These are phyloP conservation scores for Dorcoceras hygrometricum DNA, from an alignment of 257 asterid species.

Conservation along the genomic window DNA sequence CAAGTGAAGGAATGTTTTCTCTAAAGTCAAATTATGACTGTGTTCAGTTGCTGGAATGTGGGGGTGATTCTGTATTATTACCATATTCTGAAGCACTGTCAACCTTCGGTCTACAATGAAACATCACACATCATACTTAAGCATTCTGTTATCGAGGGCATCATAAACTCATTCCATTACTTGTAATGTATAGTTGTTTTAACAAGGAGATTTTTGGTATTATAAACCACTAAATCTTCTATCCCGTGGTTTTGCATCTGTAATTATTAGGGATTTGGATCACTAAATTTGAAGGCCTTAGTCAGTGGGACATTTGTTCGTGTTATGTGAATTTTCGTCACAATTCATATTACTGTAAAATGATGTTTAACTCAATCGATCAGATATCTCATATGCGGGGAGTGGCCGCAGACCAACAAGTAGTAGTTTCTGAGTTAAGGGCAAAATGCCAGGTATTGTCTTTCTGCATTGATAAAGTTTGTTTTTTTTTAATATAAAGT, in stretches of 20 bases:
- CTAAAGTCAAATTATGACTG: neutral
- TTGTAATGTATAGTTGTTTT: too few species aligned
- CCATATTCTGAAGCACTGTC: neutral
- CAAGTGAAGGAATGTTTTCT: constrained; percentile 1
- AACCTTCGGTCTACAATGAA: neutral
- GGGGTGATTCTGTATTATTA: neutral
- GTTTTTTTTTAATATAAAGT: constrained; percentile 19
- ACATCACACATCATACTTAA: neutral
- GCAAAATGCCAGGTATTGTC: constrained; percentile 60
- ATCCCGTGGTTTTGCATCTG: constrained; percentile 7
- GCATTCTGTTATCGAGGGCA: neutral
- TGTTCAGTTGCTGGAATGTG: neutral
- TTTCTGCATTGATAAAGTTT: constrained; percentile 8
- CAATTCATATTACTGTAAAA: constrained; percentile 6
- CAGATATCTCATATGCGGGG: constrained; percentile 66
- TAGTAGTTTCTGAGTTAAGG: constrained; percentile 45
- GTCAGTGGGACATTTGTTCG: constrained; percentile 15
- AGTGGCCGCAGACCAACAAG: constrained; percentile 47
- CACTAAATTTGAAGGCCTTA: constrained; percentile 2
- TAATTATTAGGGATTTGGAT: constrained; percentile 14
- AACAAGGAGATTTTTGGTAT: too few species aligned
- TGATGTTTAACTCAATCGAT: constrained; percentile 23
- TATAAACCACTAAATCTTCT: neutral
- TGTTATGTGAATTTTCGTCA: constrained; percentile 13
- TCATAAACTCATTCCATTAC: neutral